phyloP scores from a whole-genome alignment of 164 flowering plant genomes.

The Kingdonia uniflora region DNA sequence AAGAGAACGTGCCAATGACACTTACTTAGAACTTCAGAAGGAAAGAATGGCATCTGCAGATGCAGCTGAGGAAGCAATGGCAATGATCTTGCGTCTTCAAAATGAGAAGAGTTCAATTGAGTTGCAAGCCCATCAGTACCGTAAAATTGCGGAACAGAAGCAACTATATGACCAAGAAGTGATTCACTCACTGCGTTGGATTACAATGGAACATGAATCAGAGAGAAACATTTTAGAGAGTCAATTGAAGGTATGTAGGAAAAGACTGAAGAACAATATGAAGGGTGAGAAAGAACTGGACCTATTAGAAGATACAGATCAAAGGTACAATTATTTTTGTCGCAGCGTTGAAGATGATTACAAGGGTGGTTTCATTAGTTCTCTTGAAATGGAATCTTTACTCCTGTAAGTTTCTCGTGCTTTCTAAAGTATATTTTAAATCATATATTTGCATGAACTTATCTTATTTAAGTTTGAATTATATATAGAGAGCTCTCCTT shows the following conservation, averaged over 20 bases:
- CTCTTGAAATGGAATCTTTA: conserved; percentile 14
- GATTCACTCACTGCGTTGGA: neutral
- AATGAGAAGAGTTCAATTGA: conserved; percentile 1
- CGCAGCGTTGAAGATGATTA: conserved; percentile 7
- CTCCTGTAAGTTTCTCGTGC: conserved; percentile 7
- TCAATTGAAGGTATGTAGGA: conserved; percentile 21
- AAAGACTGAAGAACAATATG: conserved; percentile 17
- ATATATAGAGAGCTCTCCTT: too few species aligned
- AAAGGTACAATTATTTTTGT: neutral
- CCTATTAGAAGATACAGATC: conserved; percentile 6
- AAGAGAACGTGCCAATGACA: conserved; percentile 27
- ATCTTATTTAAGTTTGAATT: too few species aligned
- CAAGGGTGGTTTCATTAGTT: conserved; percentile 4
- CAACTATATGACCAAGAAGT: conserved; percentile 21
- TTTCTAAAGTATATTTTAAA: too few species aligned
- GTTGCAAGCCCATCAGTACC: conserved; percentile 1
- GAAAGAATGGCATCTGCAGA: conserved; percentile 65
- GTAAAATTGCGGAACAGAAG: conserved; percentile 1
- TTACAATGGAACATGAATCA: neutral
- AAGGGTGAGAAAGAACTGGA: conserved; percentile 19
- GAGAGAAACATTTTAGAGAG: conserved; percentile 15
- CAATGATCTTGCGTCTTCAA: conserved; percentile 13
- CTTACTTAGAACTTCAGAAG: conserved; percentile 50
- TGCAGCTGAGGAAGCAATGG: conserved; percentile 22
- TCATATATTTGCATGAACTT: too few species aligned